Base-by-base conservation (phyloP, 805 yeast genomes). In the Saccharomycopsis sp. region DNA sequence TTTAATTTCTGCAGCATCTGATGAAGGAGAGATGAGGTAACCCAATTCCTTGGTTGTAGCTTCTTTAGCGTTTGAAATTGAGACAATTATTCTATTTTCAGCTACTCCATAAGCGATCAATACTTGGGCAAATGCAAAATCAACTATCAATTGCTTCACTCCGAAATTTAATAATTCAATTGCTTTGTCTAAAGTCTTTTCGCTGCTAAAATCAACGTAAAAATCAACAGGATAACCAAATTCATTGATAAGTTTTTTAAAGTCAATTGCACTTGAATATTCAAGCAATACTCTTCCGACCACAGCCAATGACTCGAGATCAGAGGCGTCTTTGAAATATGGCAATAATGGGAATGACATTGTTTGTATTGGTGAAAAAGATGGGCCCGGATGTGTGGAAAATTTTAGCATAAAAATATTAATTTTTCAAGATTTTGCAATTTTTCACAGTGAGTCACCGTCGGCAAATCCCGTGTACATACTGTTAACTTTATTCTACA, bases 161-260 rank as follows among this genome's bases (percentile, higher is more conserved):
- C 93, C 93, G 41, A 66, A 67, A 56, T 85, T 83, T 46, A 85
- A 67, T 31, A 82, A 57, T 6, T 66, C 72, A 32, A 79, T 64
- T 16, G 68, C 56, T 14, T 58, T 59, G 47, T 79, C 82, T 33
- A 68, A 66, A 22, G 64, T 59, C 28, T 45, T 14, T 6, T 8
- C 35, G 19, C 11, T 31, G 5, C 8, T 6, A 20, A 43, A 14
- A n/a, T 49, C 47, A 21, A 53, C 51, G 38, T 59, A 16, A 29
- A 59, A 50, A 22, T 62, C 61, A 9, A 64, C 58, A 13, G 57
- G 57, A 17, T 56, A 48, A 36, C 51, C 52, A 31, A 56, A 53
- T 14, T 45, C 43, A 20, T 32, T 38, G 38, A 43, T 39, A 35
- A 45, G 42, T 13, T 20, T n/a, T 26, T 42, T 43, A 23, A 29